phyloP scores from a whole-genome alignment of 345 rosid genomes.

The Angophora floribunda region DNA sequence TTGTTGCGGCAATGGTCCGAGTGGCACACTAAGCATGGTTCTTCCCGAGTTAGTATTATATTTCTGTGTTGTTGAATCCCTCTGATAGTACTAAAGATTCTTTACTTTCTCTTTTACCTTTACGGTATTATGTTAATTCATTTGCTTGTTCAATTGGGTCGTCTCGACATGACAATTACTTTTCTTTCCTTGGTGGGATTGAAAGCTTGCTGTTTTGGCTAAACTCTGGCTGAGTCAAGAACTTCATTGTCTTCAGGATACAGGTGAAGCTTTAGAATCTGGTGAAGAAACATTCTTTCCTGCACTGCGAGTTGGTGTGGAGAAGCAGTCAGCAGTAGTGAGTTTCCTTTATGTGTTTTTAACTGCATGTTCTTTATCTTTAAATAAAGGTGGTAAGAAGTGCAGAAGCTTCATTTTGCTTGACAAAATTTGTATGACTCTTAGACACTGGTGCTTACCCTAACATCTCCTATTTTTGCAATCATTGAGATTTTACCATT shows the following conservation, averaged over 20 bases:
- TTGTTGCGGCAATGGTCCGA: slow-evolving; percentile 87
- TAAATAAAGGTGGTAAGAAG: background rate
- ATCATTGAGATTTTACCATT: background rate
- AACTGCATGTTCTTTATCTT: background rate
- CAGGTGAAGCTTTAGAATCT: slow-evolving; percentile 47
- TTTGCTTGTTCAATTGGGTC: background rate
- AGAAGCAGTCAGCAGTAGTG: slow-evolving; percentile 71
- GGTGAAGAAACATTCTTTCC: slow-evolving; percentile 90
- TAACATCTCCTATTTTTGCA: background rate
- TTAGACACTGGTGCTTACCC: background rate
- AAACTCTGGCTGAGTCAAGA: background rate
- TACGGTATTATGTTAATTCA: background rate
- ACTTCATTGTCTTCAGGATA: slow-evolving; percentile 40
- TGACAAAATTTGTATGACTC: background rate
- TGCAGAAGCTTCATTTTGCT: background rate
- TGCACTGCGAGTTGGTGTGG: slow-evolving; percentile 58
- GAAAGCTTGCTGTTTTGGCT: background rate
- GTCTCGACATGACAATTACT: background rate
- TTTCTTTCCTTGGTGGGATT: background rate
- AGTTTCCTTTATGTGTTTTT: slow-evolving; percentile 6
- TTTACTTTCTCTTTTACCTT: background rate
- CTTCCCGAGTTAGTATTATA: slow-evolving; percentile 11
- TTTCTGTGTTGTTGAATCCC: background rate
- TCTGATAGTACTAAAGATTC: background rate
- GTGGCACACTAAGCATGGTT: slow-evolving; percentile 67